Evolutionary conservation across 2,329 filamentous ascomycete genomes (phyloP).

Genomic region (Amauroascus niger): DNA sequence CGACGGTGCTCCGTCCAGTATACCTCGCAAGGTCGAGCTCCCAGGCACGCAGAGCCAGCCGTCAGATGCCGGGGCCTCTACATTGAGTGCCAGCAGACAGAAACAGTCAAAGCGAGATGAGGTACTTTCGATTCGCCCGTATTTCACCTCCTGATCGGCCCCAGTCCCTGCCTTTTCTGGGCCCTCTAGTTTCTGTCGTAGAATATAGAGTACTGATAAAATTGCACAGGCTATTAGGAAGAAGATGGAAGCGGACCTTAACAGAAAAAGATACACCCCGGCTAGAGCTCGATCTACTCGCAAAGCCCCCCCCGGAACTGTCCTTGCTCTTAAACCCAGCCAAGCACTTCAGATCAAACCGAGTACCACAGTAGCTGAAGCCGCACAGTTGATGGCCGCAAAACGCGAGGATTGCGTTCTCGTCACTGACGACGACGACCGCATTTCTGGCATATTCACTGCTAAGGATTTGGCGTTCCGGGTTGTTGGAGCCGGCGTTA

Average conservation of each 20-base stretch:
- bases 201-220: slow-evolving; percentile 18
- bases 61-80: slow-evolving; percentile 51
- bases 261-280: slow-evolving; percentile 83
- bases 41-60: slow-evolving; percentile 30
- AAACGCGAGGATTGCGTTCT: slow-evolving; percentile 97
- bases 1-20: slow-evolving; percentile 48
- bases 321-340: slow-evolving; percentile 89
- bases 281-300: slow-evolving; percentile 70
- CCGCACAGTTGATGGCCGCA: slow-evolving; percentile 95
- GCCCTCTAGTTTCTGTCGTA: neutral
- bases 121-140: slow-evolving; percentile 47
- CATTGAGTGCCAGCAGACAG: slow-evolving; percentile 84
- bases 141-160: neutral
- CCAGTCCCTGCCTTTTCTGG: neutral
- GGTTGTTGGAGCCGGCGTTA: slow-evolving; percentile 82
- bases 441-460: slow-evolving; percentile 97
- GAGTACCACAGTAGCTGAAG: slow-evolving; percentile 83
- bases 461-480: slow-evolving; percentile 97
- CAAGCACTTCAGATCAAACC: slow-evolving; percentile 97
- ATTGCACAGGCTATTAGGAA: slow-evolving; percentile 71
- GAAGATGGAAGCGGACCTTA: slow-evolving; percentile 95
- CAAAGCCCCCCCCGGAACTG: slow-evolving; percentile 91
- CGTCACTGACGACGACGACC: slow-evolving; percentile 94
- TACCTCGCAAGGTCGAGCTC: slow-evolving; percentile 51
- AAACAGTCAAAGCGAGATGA: slow-evolving; percentile 98